Conservation (phyloP, 306 rosid genomes). For the Senna siamea region DNA sequence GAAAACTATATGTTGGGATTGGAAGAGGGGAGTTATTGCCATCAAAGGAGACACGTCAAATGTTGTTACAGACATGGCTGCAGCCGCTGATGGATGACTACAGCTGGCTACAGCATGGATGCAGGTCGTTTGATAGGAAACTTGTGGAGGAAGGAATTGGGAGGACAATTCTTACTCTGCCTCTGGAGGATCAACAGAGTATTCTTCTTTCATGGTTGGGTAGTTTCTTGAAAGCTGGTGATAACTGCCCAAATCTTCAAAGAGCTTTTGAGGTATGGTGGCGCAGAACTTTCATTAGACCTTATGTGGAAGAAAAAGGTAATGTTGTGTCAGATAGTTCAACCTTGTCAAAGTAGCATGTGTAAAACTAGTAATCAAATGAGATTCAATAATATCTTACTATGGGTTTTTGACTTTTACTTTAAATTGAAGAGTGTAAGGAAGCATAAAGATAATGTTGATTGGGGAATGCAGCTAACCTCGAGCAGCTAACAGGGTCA, state of each 20-base stretch:
- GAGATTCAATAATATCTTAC: slow-evolving; percentile 16
- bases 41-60: slow-evolving; percentile 67
- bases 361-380: slow-evolving; percentile 8
- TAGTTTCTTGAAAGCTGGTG: slow-evolving; percentile 81
- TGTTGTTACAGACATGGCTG: slow-evolving; percentile 82
- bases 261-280: slow-evolving; percentile 97
- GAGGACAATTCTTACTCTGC: slow-evolving; percentile 89
- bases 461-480: slow-evolving; percentile 21
- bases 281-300: slow-evolving; percentile 87
- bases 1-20: slow-evolving; percentile 76
- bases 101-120: slow-evolving; percentile 84
- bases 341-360: slow-evolving; percentile 43
- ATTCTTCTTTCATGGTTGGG: slow-evolving; percentile 90
- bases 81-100: slow-evolving; percentile 89
- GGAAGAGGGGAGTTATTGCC: slow-evolving; percentile 90
- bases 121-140: slow-evolving; percentile 79
- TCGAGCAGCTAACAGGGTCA: slow-evolving; percentile 32
- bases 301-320: slow-evolving; percentile 61
- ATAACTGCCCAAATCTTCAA: slow-evolving; percentile 90
- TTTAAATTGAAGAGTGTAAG: slow-evolving; percentile 15
- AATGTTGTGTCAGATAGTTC: slow-evolving; percentile 54
- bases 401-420: slow-evolving; percentile 24
- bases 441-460: slow-evolving; percentile 26
- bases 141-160: slow-evolving; percentile 96
- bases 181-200: slow-evolving; percentile 87